phyloP scores from a whole-genome alignment of 2,329 filamentous ascomycete species.

The Fusarium pininemorale region DNA sequence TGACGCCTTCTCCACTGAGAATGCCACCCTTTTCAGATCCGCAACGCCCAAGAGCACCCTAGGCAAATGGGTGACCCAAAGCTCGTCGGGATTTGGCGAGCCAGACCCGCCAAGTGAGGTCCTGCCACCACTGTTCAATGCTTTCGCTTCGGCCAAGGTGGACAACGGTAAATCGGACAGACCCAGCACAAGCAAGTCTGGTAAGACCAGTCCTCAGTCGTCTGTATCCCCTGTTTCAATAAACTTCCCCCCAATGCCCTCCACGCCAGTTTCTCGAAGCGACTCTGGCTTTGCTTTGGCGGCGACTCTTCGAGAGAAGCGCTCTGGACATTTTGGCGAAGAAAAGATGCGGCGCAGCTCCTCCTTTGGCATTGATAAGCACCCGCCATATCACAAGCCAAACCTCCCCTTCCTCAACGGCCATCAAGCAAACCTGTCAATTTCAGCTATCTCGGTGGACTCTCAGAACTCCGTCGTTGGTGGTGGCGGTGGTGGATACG shows the following conservation, averaged over 20 bases:
- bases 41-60: constrained; percentile 76
- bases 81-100: constrained; percentile 86
- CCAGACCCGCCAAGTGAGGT: constrained; percentile 60
- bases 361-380: constrained; percentile 85
- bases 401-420: constrained; percentile 78
- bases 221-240: constrained; percentile 80
- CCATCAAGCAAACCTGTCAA: constrained; percentile 67
- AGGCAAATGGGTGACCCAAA: constrained; percentile 87
- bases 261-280: constrained; percentile 83
- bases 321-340: constrained; percentile 89
- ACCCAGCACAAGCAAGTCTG: constrained; percentile 77
- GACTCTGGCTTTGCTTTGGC: constrained; percentile 92
- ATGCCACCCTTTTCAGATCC: constrained; percentile 79
- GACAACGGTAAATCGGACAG: constrained; percentile 75
- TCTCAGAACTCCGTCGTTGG: constrained; percentile 74
- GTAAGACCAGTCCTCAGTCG: constrained; percentile 68
- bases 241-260: constrained; percentile 78
- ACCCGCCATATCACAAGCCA: constrained; percentile 72
- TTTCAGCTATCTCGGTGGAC: constrained; percentile 68
- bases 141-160: constrained; percentile 80
- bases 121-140: constrained; percentile 84
- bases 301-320: constrained; percentile 88
- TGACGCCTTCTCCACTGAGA: constrained; percentile 90
- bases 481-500: constrained; percentile 37
- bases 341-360: constrained; percentile 85